Evolutionary conservation across 345 rosid species (phyloP).

Genomic region (Eucalyptus curtisii): DNA sequence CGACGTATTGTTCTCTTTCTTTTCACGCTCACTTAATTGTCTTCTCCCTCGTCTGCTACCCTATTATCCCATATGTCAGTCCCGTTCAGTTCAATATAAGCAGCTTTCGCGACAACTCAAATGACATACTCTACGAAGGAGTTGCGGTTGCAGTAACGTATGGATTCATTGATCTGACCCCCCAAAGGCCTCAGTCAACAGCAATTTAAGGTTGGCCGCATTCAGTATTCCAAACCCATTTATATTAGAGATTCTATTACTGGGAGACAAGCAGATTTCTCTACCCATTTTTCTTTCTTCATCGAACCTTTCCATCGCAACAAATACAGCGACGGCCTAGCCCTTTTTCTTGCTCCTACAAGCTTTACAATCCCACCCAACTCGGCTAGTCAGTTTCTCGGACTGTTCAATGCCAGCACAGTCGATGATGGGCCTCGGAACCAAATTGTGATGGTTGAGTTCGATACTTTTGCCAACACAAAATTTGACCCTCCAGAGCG

Average conservation of each 20-base stretch:
- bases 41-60: neutral
- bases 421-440: neutral
- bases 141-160: neutral
- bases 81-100: neutral
- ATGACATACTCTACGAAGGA: neutral
- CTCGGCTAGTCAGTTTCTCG: neutral
- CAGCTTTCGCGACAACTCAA: no score
- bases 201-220: neutral
- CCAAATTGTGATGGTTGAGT: neutral
- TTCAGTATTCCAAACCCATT: neutral
- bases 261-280: neutral
- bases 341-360: neutral
- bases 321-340: neutral
- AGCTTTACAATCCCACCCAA: neutral
- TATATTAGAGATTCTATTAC: neutral
- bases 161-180: neutral
- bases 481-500: neutral
- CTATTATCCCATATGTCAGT: neutral
- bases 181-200: rapidly evolving
- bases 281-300: neutral
- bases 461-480: neutral
- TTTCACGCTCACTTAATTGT: neutral
- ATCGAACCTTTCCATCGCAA: no score
- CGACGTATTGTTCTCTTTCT: neutral
- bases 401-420: neutral